Base-by-base conservation (phyloP, 768 basidiomycete genomes). In the Phlegmacium glaucopus region DNA sequence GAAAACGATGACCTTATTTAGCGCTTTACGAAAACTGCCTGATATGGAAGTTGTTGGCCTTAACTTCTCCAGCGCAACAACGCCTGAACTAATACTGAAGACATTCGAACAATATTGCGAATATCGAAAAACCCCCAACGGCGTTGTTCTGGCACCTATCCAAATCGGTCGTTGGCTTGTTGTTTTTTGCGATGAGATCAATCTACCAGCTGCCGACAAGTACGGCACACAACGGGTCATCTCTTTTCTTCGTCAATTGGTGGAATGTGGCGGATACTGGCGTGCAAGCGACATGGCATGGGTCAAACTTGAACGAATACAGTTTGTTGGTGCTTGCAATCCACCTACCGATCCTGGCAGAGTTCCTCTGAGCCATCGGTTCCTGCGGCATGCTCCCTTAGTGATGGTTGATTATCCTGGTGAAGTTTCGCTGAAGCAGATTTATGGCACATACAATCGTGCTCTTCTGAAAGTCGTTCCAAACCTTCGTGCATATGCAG, bases 21-120 rank as follows among this genome's bases (percentile, higher is more conserved):
- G 93, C 57, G 96, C 96, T 9, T 78, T 99, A 26, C 85, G 96
- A 48, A 98, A 98, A 66, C 79, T 98, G 32, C 94, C 96, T 2
- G 93, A 98, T 67, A 94, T 99, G 87, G 96, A 99, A 61, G 93
- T 98, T 38, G 94, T 97, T 55, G 96, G 96, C 39, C 83, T 99
- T 57, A 99, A 99, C 70, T 99, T 99, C 69, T 99, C 96, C 27
- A 96, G 93, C 64, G 96, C 96, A 13, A 98, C 96, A 0, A 97
- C 94, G 1, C 96, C 96, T 0, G 96, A 97, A 62, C 79, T 99
- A 25, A 95, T 99, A 52, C 79, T 99, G 55, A 98, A 98, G 79
- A 98, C 96, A 6, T 98, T 99, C 65, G 96, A 98, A 64, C 96
- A 99, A 69, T 96, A 99, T 61, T 99, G 96, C 71, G 96, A 99